Conservation (phyloP, 1,284 basidiomycete genomes). For the Gomphus bonarii region DNA sequence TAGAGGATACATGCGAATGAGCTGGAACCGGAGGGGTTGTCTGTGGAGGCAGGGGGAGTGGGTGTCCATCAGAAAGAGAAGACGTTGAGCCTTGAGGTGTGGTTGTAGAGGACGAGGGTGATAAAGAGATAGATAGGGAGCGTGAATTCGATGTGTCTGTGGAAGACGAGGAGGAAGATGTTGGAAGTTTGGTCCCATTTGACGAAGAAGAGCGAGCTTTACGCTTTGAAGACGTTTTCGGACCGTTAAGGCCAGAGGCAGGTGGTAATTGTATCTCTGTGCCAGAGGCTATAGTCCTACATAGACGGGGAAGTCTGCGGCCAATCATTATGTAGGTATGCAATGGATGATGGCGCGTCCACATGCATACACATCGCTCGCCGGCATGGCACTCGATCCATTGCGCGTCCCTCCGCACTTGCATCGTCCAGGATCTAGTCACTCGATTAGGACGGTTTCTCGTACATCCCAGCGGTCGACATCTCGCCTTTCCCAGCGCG, state of each 20-base stretch:
- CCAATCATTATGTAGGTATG: not conserved
- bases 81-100: slow-evolving; percentile 13
- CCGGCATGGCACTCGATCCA: slow-evolving; percentile 3
- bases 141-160: not conserved
- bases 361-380: not conserved
- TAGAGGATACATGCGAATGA: slow-evolving; percentile 1
- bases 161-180: slow-evolving; percentile 4
- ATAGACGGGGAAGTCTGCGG: not conserved
- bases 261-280: not conserved
- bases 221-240: not conserved
- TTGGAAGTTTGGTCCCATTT: not conserved
- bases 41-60: slow-evolving; percentile 7
- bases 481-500: slow-evolving; percentile 28
- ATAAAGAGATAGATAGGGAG: slow-evolving; percentile 18
- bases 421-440: slow-evolving; percentile 27
- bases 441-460: slow-evolving; percentile 34
- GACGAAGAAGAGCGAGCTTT: not conserved
- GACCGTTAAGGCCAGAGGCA: not conserved
- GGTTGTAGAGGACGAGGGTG: slow-evolving; percentile 24
- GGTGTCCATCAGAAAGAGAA: slow-evolving; percentile 7
- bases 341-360: not conserved
- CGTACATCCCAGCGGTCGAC: slow-evolving; percentile 43
- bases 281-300: not conserved
- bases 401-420: slow-evolving; percentile 14
- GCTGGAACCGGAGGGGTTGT: not conserved